Base-by-base conservation (phyloP, 129 eudicot genomes). In the Chrysanthemum seticuspe region DNA sequence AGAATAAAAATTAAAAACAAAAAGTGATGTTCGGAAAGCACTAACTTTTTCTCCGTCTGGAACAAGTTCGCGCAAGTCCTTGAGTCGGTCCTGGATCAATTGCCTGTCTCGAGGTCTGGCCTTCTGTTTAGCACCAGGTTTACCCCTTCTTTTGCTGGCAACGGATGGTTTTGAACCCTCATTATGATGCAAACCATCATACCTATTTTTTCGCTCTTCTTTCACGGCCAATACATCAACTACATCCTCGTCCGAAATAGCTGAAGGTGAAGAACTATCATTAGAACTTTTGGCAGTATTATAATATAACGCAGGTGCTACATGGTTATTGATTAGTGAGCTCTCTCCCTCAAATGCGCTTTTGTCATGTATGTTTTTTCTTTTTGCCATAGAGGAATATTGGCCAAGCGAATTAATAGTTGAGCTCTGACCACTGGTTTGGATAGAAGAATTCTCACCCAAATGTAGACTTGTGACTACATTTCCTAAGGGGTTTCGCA, bases 51-150 rank as follows among this genome's bases (percentile, higher is more conserved):
- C 88, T 27, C 92, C 85, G 67, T 83, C 78, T 10, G 98, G 98
- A 52, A 93, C 87, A 74, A 93, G 88, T 44, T 81, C 95, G 1
- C 98, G 85, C 72, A 94, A 73, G 82, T 94, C 97, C 84, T 88
- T 90, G 71, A 94, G 82, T 67, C 96, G 78, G 23, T 94, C 98
- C 76, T 94, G 98, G 62, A 93, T 93, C 83, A 92, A 74, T 74
- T 92, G 98, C 68, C 98, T 80, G 70, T 92, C 98, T 31, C 96
- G 81, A 74, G 98, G 98, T 63, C 96, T 87, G 27, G 88, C 80
- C 81, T 78, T 92, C 29, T 64, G 80, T 65, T 70, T 81, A 67
- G 76, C 87, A 34, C 85, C 76, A 25, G 71, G 14, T 62, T 73
- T 73, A 52, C 71, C 83, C 82, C 76, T 89, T 79, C 79, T 83